Percentiles rank a stretch among this genome's conserved stretches.
phyloP scores from a whole-genome alignment of 352 stramenopile species.

The Phytophthora uliginosa region DNA sequence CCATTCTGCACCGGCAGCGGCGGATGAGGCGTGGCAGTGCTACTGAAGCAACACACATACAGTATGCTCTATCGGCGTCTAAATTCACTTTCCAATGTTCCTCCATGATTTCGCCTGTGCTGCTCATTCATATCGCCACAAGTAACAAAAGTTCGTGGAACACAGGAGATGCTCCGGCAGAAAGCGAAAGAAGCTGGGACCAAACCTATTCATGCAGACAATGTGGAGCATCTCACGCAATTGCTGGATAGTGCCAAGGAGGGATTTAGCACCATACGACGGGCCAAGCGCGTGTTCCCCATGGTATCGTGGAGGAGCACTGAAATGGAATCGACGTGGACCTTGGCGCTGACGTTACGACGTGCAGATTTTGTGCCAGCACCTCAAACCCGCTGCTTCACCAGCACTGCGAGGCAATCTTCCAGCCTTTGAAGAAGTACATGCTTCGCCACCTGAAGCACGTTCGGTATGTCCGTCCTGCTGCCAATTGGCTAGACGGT shows the following conservation, averaged over 20 bases:
- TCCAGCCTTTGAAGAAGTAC: background rate
- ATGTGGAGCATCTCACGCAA: background rate
- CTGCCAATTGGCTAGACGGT: background rate
- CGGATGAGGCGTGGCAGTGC: too few species aligned
- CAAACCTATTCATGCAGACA: background rate
- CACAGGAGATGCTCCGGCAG: background rate
- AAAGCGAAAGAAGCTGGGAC: background rate
- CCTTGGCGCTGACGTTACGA: background rate
- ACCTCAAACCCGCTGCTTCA: background rate
- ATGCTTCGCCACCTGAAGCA: background rate
- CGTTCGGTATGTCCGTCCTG: background rate
- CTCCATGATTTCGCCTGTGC: too few species aligned
- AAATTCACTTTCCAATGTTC: too few species aligned
- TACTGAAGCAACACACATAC: too few species aligned
- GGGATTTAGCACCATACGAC: background rate
- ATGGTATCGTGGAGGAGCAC: background rate
- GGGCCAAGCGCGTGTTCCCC: background rate
- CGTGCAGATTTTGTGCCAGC: background rate
- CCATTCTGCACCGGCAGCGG: too few species aligned
- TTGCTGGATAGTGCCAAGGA: background rate
- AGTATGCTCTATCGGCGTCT: too few species aligned
- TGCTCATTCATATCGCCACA: too few species aligned
- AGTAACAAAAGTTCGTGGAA: background rate
- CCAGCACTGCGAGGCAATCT: background rate
- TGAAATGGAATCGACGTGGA: background rate